Evolutionary conservation across 371 early-diverging fungal species (phyloP).

Genomic region (Dinochytrium kinnereticum): DNA sequence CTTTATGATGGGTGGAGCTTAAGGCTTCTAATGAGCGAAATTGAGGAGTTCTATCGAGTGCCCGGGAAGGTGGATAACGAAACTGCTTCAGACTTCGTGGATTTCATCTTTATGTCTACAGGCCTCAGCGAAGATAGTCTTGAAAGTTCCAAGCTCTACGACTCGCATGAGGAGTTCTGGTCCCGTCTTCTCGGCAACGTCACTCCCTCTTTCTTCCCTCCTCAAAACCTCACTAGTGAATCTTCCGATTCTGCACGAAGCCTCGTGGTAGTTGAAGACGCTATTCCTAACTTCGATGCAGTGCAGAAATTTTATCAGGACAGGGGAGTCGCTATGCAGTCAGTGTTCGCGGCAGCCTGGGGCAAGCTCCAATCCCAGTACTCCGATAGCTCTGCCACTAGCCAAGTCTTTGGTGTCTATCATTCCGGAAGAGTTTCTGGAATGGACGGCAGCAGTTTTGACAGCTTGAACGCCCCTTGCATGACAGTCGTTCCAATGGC

Average conservation of each 20-base stretch:
- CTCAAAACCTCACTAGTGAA: not conserved
- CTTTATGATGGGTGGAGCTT: constrained; percentile 9
- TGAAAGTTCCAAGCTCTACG: not conserved
- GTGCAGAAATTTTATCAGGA: not conserved
- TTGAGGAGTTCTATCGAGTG: not conserved
- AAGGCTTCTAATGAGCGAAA: not conserved
- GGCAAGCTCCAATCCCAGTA: not conserved
- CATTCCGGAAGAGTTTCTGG: not conserved
- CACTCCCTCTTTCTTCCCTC: not conserved
- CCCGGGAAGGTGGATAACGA: not conserved
- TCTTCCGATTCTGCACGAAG: not conserved
- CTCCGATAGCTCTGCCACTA: not conserved
- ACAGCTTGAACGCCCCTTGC: not conserved
- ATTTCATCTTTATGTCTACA: not conserved
- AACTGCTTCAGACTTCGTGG: not conserved
- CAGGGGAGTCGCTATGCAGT: not conserved
- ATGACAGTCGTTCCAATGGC: not conserved
- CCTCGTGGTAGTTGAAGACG: not conserved
- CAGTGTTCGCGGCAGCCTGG: constrained; percentile 1
- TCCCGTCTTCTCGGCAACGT: not conserved
- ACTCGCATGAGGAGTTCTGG: not conserved
- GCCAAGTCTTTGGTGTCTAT: not conserved
- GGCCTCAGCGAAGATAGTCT: not conserved
- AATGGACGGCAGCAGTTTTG: not conserved
- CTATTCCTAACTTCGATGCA: not conserved